Evolutionary conservation across 352 stramenopile genomes (phyloP), one percentile per base, ranked within the genome.

Genomic region (Hyaloperonospora arabidopsidis): DNA sequence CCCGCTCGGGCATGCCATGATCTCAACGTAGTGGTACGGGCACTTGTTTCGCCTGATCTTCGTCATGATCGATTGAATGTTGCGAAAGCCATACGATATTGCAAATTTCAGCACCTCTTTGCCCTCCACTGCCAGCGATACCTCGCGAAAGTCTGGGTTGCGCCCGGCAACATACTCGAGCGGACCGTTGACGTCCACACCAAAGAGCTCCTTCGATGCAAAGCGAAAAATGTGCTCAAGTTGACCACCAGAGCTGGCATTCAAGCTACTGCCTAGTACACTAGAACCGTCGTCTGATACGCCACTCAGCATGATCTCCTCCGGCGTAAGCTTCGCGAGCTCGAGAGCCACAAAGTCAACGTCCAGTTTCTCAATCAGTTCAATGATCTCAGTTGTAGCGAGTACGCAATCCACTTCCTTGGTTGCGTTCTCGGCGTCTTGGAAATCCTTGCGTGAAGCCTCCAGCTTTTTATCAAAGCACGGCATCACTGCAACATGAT

Each of bases 401-500:
- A 99, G 80, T 25, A 98, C 95, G 40, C 95, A 95, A 68, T 99
- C 95, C 12, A 98, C 93, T 39, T 97, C 93, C 41, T 86, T 89
- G 13, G 64, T 82, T 34, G 86, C 63, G 7, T 75, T 65, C 10
- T 65, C 70, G 3, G 74, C 74, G 43, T 87, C 77, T 19, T 87
- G 48, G 51, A 95, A 95, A 61, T 94, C 76, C 56, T 94, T 95
- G 7, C 96, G 85, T 11, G 91, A 97, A 0, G 95, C 95, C 71
- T 99, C 96, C 7, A 98, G 74, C 63, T 99, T 99, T 76, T 99
- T 99, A 67, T 98, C 96, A 60, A 98, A 97, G 79, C 96, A 99
- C 28, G 96, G 96, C 95, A 98, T 98, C 34, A 99, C 77, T 1
- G 94, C 91, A 49, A 97, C 88, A 72, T 98, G 89, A 66, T 97